These are phyloP conservation scores for Pestalotiopsis fici DNA, from an alignment of 2,329 filamentous ascomycete species.

Conservation along the genomic window DNA sequence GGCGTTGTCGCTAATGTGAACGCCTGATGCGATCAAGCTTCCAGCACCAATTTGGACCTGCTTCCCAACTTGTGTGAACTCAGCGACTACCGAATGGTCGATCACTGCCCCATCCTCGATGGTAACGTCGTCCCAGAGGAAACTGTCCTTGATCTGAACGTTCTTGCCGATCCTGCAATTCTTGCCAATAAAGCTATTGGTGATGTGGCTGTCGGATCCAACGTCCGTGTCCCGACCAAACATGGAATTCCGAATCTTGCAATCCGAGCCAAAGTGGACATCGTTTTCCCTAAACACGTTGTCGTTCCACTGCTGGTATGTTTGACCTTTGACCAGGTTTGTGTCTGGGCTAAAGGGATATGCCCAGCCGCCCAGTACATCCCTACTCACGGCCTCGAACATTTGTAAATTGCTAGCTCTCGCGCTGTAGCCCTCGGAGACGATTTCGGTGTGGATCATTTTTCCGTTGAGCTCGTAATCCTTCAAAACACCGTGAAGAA, in stretches of 20 bases:
- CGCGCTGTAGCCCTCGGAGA: slow-evolving; percentile 82
- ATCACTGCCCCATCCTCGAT: slow-evolving; percentile 77
- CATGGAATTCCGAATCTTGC: slow-evolving; percentile 69
- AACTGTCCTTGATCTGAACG: slow-evolving; percentile 76
- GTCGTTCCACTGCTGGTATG: slow-evolving; percentile 70
- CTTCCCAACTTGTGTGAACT: slow-evolving; percentile 70
- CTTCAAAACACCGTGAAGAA: slow-evolving; percentile 89
- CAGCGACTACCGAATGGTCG: slow-evolving; percentile 74
- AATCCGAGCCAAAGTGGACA: slow-evolving; percentile 73
- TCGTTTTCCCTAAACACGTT: slow-evolving; percentile 78
- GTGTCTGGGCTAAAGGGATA: slow-evolving; percentile 89
- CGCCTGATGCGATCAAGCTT: slow-evolving; percentile 77
- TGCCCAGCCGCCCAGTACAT: slow-evolving; percentile 84
- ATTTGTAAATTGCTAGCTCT: slow-evolving; percentile 83
- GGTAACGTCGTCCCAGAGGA: slow-evolving; percentile 85
- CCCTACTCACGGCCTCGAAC: slow-evolving; percentile 86
- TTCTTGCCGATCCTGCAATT: slow-evolving; percentile 86
- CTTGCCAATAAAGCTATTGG: slow-evolving; percentile 78
- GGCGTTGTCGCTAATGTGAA: slow-evolving; percentile 66
- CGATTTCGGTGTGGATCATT: slow-evolving; percentile 89
- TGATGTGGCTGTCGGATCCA: slow-evolving; percentile 69
- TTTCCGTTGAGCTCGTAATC: slow-evolving; percentile 97
- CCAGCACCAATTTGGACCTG: slow-evolving; percentile 70
- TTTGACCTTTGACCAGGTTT: slow-evolving; percentile 77
- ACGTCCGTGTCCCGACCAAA: slow-evolving; percentile 77